Evolutionary conservation across 1,284 basidiomycete genomes (phyloP).

Genomic region (Heterobasidion irregulare): DNA sequence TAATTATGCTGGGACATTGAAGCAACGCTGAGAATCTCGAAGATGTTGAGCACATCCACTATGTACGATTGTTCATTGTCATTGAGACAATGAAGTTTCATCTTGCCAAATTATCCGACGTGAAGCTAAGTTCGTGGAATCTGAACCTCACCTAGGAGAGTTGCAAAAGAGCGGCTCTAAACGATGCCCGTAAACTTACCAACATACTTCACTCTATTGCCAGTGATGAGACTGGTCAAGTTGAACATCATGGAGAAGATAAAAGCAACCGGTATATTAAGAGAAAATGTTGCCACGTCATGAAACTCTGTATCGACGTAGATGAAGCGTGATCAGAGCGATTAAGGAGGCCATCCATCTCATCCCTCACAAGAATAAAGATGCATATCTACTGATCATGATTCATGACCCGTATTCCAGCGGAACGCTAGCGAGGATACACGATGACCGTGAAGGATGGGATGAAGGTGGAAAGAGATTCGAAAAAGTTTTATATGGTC

Average conservation of each 20-base stretch:
- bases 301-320: constrained; percentile 16
- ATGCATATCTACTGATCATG: not conserved
- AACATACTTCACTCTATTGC: too few relatives aligned
- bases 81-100: not conserved
- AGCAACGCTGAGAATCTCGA: too few relatives aligned
- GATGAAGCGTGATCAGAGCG: constrained; percentile 12
- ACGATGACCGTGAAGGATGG: constrained; percentile 3
- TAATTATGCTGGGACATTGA: too few relatives aligned
- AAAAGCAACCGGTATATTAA: not conserved
- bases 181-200: too few relatives aligned
- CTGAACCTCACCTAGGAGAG: too few relatives aligned
- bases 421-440: constrained; percentile 7
- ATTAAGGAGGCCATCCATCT: constrained; percentile 14
- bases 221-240: too few relatives aligned
- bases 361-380: constrained; percentile 3
- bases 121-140: too few relatives aligned
- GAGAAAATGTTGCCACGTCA: constrained; percentile 12
- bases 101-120: too few relatives aligned
- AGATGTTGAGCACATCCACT: too few relatives aligned
- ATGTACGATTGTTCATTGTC: not conserved
- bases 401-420: constrained; percentile 2
- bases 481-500: not conserved
- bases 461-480: constrained; percentile 1
- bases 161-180: too few relatives aligned
- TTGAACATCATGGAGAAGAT: too few relatives aligned